Evolutionary conservation across 805 yeast species (phyloP), one percentile per base, ranked within the genome.

Genomic region (Kazachstania martiniae): DNA sequence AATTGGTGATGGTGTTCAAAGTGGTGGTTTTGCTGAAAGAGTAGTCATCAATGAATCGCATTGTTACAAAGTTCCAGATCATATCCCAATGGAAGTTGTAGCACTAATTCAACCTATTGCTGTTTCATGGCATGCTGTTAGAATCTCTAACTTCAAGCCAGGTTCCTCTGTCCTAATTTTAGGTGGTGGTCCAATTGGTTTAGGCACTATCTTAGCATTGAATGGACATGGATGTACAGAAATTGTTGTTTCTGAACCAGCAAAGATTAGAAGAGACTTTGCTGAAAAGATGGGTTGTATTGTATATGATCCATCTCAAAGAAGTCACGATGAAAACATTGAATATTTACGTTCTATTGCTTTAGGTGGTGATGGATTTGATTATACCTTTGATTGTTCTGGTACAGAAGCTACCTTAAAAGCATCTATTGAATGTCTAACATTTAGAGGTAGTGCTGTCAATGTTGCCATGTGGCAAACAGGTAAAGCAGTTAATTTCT

Each of bases 121-220:
- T 3, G 78, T 72, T 57, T 68, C 40, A 43, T 33, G 76, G 75
- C 80, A 73, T 41, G 79, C 77, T 4, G 69, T 69, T 12, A 60
- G 65, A 34, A 57, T 65, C 3, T 56, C 73, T 55, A 42, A 61
- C 1, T 66, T 70, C 42, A 49, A 59, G 37, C 53, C 47, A 21
- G 76, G 74, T 22, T 58, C 62, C 12, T 49, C 62, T 10, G 73
- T 68, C 3, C 50, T 74, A 30, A 68, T 74, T 16, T 44, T 74
- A 4, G 81, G 81, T 25, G 72, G 72, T 25, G 81, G 81, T 9
- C 77, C 80, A 19, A 73, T 74, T 46, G 80, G 81, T 2, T 52
- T 75, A 19, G 71, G 78, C 22, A 66, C 77, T 1, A 60, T 75
- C 15, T 53, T 74, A 31, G 77, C 74, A n/a, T 56, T 72, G 31